Evolutionary conservation across 2,329 filamentous ascomycete species (phyloP).

Genomic region (Amauroascus verrucosus): DNA sequence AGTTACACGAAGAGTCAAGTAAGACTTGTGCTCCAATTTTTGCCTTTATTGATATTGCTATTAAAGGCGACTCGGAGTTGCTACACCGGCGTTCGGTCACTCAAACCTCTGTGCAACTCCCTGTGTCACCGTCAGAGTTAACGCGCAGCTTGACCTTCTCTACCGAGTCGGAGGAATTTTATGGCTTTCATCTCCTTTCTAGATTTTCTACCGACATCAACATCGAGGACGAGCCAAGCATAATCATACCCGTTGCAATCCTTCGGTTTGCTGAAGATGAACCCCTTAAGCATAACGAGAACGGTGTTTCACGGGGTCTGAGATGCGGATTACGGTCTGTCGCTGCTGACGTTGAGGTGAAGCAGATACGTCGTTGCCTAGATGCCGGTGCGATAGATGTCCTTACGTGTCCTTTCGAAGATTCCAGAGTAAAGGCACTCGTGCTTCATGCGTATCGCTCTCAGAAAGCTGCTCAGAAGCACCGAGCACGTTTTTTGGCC

Average conservation of each 20-base stretch:
- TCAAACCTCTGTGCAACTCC: background rate
- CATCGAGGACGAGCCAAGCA: constrained; percentile 39
- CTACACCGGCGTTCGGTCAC: constrained; percentile 3
- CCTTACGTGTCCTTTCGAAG: constrained; percentile 65
- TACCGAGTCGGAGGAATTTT: constrained; percentile 38
- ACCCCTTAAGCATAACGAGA: constrained; percentile 18
- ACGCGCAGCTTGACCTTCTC: constrained; percentile 34
- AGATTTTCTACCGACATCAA: constrained; percentile 42
- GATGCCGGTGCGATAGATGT: constrained; percentile 83
- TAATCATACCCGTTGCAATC: constrained; percentile 43
- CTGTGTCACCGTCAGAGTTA: constrained; percentile 21
- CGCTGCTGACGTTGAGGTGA: constrained; percentile 30
- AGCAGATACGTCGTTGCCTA: constrained; percentile 59
- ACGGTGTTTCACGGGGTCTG: background rate
- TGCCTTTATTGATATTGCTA: constrained; percentile 45
- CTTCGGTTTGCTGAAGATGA: constrained; percentile 26
- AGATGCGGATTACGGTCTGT: background rate
- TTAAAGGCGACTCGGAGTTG: constrained; percentile 29
- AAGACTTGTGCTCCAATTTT: constrained; percentile 40
- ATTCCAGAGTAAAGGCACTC: constrained; percentile 62
- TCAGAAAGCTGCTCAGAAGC: constrained; percentile 63
- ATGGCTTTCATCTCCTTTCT: constrained; percentile 40
- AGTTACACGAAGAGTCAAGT: constrained; percentile 40
- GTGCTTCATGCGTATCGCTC: constrained; percentile 76
- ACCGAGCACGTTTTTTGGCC: constrained; percentile 61